These are phyloP conservation scores for Trichoderma sp. DNA, from an alignment of 2,329 filamentous ascomycete species.

Conservation along the genomic window DNA sequence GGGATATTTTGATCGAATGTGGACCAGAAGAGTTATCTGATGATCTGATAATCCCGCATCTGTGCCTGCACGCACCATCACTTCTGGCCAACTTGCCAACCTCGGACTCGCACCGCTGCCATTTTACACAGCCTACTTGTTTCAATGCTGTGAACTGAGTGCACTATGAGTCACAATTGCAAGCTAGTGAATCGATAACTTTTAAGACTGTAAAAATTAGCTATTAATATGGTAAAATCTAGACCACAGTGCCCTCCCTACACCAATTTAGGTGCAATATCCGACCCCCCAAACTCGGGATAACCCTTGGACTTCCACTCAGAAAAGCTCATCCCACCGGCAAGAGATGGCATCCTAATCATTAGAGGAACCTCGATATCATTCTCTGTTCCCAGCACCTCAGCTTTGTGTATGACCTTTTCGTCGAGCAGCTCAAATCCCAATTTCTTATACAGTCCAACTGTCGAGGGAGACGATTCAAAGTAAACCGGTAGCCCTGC, in stretches of 20 bases:
- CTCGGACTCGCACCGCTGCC: background rate
- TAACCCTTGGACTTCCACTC: slow-evolving; percentile 39
- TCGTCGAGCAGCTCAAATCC: slow-evolving; percentile 49
- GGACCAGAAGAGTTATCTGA: slow-evolving; percentile 37
- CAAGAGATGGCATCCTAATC: slow-evolving; percentile 46
- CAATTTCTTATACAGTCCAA: slow-evolving; percentile 50
- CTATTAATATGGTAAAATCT: background rate
- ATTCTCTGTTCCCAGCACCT: slow-evolving; percentile 40
- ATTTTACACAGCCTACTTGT: background rate
- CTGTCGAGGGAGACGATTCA: slow-evolving; percentile 49
- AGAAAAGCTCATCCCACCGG: slow-evolving; percentile 40
- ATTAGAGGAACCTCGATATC: slow-evolving; percentile 48
- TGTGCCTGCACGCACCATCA: background rate
- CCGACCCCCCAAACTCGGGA: slow-evolving; percentile 29
- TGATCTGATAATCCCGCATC: slow-evolving; percentile 41
- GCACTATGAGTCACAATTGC: background rate
- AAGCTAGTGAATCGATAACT: background rate
- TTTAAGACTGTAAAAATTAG: background rate
- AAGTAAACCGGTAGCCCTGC: slow-evolving; percentile 46
- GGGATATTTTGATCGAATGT: slow-evolving; percentile 12
- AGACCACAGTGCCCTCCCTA: background rate
- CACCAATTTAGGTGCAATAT: slow-evolving; percentile 2
- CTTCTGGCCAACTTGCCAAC: background rate
- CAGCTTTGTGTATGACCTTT: slow-evolving; percentile 38
- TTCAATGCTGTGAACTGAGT: background rate